Evolutionary conservation across 1,284 basidiomycete genomes (phyloP), one percentile per base, ranked within the genome.

Genomic region (Ceraceosorus guamensis): DNA sequence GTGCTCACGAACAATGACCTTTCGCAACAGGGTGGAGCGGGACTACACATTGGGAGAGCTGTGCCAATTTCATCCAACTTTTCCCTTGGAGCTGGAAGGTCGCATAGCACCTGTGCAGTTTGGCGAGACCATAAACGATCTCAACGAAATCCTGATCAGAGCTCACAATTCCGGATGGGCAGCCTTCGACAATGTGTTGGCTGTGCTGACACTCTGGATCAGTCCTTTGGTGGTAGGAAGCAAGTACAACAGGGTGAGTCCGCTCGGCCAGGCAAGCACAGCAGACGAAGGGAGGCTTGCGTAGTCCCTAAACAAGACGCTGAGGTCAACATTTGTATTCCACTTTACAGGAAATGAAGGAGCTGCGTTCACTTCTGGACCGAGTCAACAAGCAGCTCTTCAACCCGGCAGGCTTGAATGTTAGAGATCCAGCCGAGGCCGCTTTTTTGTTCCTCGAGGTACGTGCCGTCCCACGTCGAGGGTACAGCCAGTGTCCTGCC

Each of bases 1-100:
- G 37, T 41, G 37, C 37, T 41, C 34, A 50, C 13, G 14, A 11
- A n/a, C 49, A 2, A 34, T 7, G 24, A 8, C 14, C 33, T 5
- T 7, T 53, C 35, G 14, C 24, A n/a, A 6, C 33, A 63, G 88
- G 39, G 80, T 91, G 50, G 88, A 91, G 76, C 79, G 89, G 46
- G 88, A 91, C 75, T 91, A 89, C 68, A 82, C 80, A 14, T 83
- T 85, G 0, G 88, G 88, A 5, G 88, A 91, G 72, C 77, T 90
- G 24, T 80, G 83, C 10, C 89, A 91, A 73, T 77, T 90, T 73
- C 80, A 86, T 34, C 82, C 87, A 0, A 82, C 85, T 62, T 91
- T 87, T 75, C 88, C 87, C 2, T 77, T 90, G 24, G 88, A 91
- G 68, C 79, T 91, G 6, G 88, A 89, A 67, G 86, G 87, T 55